Base-by-base conservation (phyloP, 2,329 filamentous ascomycete species). In the Pyrenochaeta sp. region DNA sequence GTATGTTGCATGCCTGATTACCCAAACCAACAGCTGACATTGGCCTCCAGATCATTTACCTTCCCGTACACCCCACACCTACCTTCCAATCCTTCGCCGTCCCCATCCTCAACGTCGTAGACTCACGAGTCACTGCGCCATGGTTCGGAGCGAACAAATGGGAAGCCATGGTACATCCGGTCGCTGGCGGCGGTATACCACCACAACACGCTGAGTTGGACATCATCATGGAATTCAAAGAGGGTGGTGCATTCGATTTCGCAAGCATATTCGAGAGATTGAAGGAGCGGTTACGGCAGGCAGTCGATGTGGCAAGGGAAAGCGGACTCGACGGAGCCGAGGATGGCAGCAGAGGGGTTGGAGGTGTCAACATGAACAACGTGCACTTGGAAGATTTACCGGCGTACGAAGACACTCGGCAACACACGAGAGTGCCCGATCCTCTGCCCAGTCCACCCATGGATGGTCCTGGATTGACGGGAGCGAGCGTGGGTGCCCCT, bases 141-240 rank as follows among this genome's bases (percentile, higher is more conserved):
- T 96, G 92, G 79, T 96, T 96, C 70, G 92, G 93, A 14, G 87
- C 90, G 4, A 96, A 96, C 78, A 87, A 89, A 55, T 97, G 92
- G 92, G 85, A 85, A 42, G 88, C 88, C 17, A 76, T 87, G 30
- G 84, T 95, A 45, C 87, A 88, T 60, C 90, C 93, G 2, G 89
- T 96, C 17, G 76, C 87, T 1, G 89, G 89, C 23, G 94, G 94
- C 24, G 89, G 90, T 35, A 89, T 96, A 36, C 89, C 92, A 1
- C 74, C 86, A 4, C 81, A 87, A 15, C 81, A 90, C 50, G 81
- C 86, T 13, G 84, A 86, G 19, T 78, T 96, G 29, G 90, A 94
- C 61, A 72, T 96, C 55, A 91, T 89, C 68, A 81, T 96, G 61
- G 91, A 87, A 15, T 97, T 97, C 77, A 92, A 91, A 67, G 92